Evolutionary conservation across 2,329 filamentous ascomycete genomes (phyloP).

Genomic region (Lojkania enalia): DNA sequence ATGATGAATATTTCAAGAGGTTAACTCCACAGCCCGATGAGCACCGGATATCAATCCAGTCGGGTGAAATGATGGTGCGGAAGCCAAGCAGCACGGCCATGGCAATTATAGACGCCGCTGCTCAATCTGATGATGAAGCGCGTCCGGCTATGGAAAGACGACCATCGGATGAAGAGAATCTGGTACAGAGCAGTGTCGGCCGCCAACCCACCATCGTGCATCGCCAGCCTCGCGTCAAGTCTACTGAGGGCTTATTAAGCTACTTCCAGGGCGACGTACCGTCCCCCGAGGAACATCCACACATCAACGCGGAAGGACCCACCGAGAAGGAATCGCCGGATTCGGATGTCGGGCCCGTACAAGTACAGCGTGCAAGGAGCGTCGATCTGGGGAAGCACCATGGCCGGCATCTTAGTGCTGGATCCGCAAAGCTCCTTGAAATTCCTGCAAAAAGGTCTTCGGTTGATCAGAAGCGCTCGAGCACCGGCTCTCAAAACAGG

Average conservation of each 20-base stretch:
- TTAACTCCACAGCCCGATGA: constrained; percentile 55
- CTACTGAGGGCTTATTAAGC: constrained; percentile 62
- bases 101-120: constrained; percentile 33
- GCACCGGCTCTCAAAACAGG: constrained; percentile 30
- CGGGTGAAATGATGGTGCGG: constrained; percentile 27
- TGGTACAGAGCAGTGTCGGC: constrained; percentile 56
- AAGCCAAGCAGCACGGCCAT: constrained; percentile 53
- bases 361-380: constrained; percentile 68
- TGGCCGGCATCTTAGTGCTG: constrained; percentile 72
- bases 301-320: constrained; percentile 35
- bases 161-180: constrained; percentile 42
- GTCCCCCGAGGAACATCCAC: constrained; percentile 28
- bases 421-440: constrained; percentile 74
- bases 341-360: constrained; percentile 33
- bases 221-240: constrained; percentile 60
- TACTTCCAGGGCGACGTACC: constrained; percentile 48
- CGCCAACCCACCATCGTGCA: constrained; percentile 68
- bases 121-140: constrained; percentile 48
- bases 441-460: constrained; percentile 53
- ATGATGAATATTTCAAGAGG: constrained; percentile 75
- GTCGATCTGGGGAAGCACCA: constrained; percentile 69
- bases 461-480: constrained; percentile 35
- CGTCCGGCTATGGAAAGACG: constrained; percentile 23
- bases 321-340: constrained; percentile 35
- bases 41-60: constrained; percentile 33